Base-by-base conservation (phyloP, 208 protist species). In the Trypanosoma congolense region DNA sequence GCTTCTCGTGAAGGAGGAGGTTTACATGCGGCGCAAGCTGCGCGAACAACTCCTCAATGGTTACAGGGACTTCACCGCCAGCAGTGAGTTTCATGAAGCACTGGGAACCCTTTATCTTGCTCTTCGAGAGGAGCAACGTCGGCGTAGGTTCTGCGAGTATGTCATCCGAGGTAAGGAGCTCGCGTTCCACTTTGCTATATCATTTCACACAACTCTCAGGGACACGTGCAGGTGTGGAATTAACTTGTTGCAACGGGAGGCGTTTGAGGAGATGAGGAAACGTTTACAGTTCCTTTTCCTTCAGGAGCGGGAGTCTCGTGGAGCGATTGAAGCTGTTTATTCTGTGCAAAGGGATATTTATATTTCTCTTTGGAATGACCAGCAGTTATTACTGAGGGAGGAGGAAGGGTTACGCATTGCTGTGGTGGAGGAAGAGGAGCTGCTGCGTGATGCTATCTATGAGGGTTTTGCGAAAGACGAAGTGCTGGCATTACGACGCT, bases 121-220 rank as follows among this genome's bases (percentile, higher is more conserved):
- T 14, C 52, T 88, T 38, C 65, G 76, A 2, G 44, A 65, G 6
- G 73, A 84, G 24, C 53, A 70, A 52, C 65, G 77, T 16, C 65
- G 70, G 22, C 59, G 57, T 44, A 62, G 70, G 29, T 65, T 88
- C 44, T 28, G 68, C 41, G 30, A 12, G n/a, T 88, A 65, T 65
- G 76, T 73, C 14, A 19, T 63, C 40, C 65, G 82, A 33, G 69
- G 83, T 62, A 56, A 73, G 24, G 76, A 84, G 47, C 72, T 88
- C 48, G 74, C 81, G 12, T 63, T 66, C 4, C 49, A 64, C 16
- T 84, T 82, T 55, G 48, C 38, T 0, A 33, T 33, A 42, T 48
- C 36, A 14, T 38, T 65, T 36, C 41, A 65, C 4, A 33, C 45
- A 10, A n/a, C 55, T 19, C 43, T 70, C 46, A 21, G 54, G 16